These are phyloP conservation scores for Juglanconis oblonga DNA, from an alignment of 2,329 filamentous ascomycete genomes.

Conservation along the genomic window DNA sequence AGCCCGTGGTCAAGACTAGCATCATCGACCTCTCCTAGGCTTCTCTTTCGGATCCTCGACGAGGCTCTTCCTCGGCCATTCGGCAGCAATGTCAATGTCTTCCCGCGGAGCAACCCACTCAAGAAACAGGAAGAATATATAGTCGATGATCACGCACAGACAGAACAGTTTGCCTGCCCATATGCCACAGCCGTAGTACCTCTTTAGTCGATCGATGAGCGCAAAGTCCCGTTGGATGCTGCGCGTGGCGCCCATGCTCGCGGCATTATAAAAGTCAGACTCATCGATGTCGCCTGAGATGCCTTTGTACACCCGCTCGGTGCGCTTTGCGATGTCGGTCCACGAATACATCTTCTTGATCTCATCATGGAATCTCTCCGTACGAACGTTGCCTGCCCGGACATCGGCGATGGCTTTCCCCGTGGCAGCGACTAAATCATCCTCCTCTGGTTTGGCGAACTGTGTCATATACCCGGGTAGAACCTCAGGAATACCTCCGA, in stretches of 20 bases:
- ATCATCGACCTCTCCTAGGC: conserved; percentile 13
- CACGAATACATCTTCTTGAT: conserved; percentile 99
- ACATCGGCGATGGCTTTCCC: conserved; percentile 84
- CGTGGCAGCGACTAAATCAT: conserved; percentile 87
- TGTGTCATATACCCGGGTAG: conserved; percentile 95
- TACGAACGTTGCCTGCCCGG: conserved; percentile 80
- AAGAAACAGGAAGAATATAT: conserved; percentile 81
- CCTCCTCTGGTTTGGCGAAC: conserved; percentile 94
- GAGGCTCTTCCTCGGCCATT: conserved; percentile 78
- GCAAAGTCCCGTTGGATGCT: conserved; percentile 76
- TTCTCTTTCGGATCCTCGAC: conserved; percentile 13
- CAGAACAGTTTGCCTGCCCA: conserved; percentile 99
- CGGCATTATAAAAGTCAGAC: conserved; percentile 77
- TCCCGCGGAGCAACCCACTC: conserved; percentile 84
- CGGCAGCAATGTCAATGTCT: conserved; percentile 82
- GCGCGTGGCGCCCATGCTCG: conserved; percentile 67
- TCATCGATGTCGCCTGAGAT: conserved; percentile 84
- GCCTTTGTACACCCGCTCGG: conserved; percentile 91
- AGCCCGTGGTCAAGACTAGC: not conserved
- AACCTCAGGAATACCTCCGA: conserved; percentile 95
- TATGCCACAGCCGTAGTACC: conserved; percentile 96
- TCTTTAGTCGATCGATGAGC: conserved; percentile 88
- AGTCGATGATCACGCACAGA: conserved; percentile 90
- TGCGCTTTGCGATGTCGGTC: conserved; percentile 91
- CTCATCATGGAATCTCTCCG: conserved; percentile 93